These are phyloP conservation scores for Cicer pinnatifidum DNA, from an alignment of 306 rosid species.

Conservation along the genomic window DNA sequence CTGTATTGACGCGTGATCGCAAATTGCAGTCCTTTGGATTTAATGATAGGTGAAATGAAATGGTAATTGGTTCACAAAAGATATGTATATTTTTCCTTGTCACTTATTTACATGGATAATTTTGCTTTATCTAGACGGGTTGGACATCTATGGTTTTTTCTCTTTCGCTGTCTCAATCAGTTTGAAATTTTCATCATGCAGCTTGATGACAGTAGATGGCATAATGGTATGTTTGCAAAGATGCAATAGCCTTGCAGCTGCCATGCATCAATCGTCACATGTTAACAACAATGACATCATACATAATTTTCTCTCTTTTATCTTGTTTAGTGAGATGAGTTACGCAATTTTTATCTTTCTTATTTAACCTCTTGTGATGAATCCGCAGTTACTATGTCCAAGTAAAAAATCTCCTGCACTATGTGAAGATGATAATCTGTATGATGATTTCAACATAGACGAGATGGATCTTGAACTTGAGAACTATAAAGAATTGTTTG, in stretches of 20 bases:
- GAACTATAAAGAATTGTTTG: constrained; percentile 88
- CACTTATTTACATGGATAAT: constrained; percentile 20
- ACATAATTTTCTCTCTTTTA: constrained; percentile 18
- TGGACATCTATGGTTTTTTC: constrained; percentile 26
- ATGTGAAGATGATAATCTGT: constrained; percentile 59
- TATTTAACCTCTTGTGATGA: constrained; percentile 43
- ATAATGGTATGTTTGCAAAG: constrained; percentile 17
- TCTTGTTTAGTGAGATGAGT: constrained; percentile 25
- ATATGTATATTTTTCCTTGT: constrained; percentile 20
- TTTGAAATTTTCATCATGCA: neutral
- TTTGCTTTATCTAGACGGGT: constrained; percentile 22
- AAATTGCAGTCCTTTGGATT: constrained; percentile 16
- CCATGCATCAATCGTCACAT: constrained; percentile 12
- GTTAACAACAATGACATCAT: constrained; percentile 8
- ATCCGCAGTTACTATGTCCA: constrained; percentile 67
- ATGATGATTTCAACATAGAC: constrained; percentile 78
- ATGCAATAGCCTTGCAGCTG: constrained; percentile 18
- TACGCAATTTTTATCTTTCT: constrained; percentile 34
- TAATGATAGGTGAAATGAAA: constrained; percentile 9
- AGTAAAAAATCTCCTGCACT: constrained; percentile 54
- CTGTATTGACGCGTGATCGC: neutral
- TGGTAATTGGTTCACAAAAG: constrained; percentile 9
- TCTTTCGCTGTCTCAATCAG: constrained; percentile 3
- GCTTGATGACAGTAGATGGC: constrained; percentile 37
- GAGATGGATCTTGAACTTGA: constrained; percentile 85